Conservation (phyloP, 805 yeast species). For the Ogataea glucozyma region DNA sequence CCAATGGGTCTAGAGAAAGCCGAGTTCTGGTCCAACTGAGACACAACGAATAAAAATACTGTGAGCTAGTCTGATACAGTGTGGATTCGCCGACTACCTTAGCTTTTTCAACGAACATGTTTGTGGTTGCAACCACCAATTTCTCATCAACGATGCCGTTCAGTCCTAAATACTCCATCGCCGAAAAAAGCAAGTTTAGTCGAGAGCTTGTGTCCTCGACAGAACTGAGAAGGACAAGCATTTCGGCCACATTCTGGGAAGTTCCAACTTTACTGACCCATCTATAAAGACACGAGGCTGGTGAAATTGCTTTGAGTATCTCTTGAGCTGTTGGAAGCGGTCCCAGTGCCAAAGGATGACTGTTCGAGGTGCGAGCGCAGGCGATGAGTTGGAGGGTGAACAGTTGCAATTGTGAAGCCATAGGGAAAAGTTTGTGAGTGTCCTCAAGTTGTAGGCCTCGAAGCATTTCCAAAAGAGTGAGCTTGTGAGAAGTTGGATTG, state of each 20-base stretch:
- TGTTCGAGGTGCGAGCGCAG: background rate
- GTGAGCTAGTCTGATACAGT: slow-evolving; percentile 16
- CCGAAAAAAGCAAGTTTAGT: slow-evolving; percentile 11
- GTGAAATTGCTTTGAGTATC: slow-evolving; percentile 7
- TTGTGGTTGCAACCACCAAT: slow-evolving; percentile 5
- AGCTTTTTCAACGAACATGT: background rate
- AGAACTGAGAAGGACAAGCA: background rate
- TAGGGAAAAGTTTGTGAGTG: slow-evolving; percentile 3
- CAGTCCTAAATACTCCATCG: slow-evolving; percentile 9
- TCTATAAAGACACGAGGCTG: slow-evolving; percentile 11
- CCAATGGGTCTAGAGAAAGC: slow-evolving; percentile 5
- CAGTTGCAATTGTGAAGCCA: background rate
- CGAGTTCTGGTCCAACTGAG: slow-evolving; percentile 4
- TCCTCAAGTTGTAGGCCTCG: slow-evolving; percentile 8
- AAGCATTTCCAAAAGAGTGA: slow-evolving; percentile 1
- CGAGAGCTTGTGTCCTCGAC: background rate
- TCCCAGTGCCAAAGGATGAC: background rate
- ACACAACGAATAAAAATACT: slow-evolving; percentile 13
- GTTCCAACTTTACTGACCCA: slow-evolving; percentile 17
- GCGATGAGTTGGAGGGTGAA: slow-evolving; percentile 1
- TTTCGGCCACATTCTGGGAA: slow-evolving; percentile 17
- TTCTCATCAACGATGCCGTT: slow-evolving; percentile 5
- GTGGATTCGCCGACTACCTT: slow-evolving; percentile 1
- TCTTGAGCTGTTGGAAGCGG: slow-evolving; percentile 8
- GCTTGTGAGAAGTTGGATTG: background rate